Evolutionary conservation across 2,329 filamentous ascomycete species (phyloP), one percentile per base, ranked within the genome.

Genomic region (Exophiala calicioides): DNA sequence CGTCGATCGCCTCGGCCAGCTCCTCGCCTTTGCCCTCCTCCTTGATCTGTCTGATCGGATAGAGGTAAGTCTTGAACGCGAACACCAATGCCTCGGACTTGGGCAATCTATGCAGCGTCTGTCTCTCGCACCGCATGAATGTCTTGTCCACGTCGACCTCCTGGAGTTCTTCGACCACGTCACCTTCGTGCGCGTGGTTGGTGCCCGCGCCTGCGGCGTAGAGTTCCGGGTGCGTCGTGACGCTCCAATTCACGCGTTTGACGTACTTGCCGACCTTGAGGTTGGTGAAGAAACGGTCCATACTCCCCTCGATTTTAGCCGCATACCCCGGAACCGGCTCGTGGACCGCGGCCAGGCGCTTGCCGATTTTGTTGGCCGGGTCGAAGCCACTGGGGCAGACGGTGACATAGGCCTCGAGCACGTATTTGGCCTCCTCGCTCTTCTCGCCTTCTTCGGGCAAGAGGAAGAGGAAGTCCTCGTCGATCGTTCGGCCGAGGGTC

Each of bases 21-120:
- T 72, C 72, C 57, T 76, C 73, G 0, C 74, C 79, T 13, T 60
- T 62, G 0, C 80, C 80, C 49, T 84, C 80, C 3, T 72, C 71
- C 58, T 78, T 80, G 34, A 85, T 65, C 39, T 79, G 69, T 29
- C 57, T 56, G 5, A 85, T 61, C 1, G 72, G 71, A 62, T 84
- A 83, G 47, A 73, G 65, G 62, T 82, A 84, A 12, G 81, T 84
- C 63, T 83, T 81, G 61, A 84, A 79, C 0, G 69, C 72, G 64
- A 85, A 85, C 0, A 83, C 71, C 15, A 84, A 38, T 5, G 78
- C 79, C 41, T 69, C 68, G 0, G 71, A 76, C 36, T 64, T 53
- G 3, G 79, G 79, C 19, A 85, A 61, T 1, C 81, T 71, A 65
- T 83, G 79, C 24, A 85, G 62, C 1, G 78, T 81, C 67, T 85